Base-by-base conservation (phyloP, 768 basidiomycete species). In the Suillus variegatus region DNA sequence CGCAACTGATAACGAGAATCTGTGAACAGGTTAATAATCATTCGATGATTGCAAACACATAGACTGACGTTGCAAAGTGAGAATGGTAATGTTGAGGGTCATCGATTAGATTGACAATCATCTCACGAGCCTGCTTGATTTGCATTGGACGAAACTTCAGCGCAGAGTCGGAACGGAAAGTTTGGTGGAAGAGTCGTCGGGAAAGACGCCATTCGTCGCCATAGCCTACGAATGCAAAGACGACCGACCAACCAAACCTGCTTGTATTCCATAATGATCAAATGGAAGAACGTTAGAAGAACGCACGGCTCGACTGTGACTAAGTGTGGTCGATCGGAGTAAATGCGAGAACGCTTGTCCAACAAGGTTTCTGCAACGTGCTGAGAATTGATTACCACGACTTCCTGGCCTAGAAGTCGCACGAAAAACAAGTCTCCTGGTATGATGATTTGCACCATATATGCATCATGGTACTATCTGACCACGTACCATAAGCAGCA, bases 151-250 rank as follows among this genome's bases (percentile, higher is more conserved):
- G 69, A 56, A 74, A 76, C 4, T 64, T 65, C 3, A 60, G 43
- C 20, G 69, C 60, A 57, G 78, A 66, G 13, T 74, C 75, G 25
- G 75, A 67, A 57, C 79, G 76, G 65, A 81, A 80, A 63, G 75
- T 75, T 57, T 80, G 77, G 68, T 79, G 76, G 62, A 81, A 81
- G 40, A 72, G 66, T 52, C 75, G 73, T 54, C 80, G 71, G 65
- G 75, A 77, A 13, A 71, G 68, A 46, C 78, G 77, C 61, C 64
- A 64, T 25, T 64, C 28, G 14, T 64, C 64, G 4, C 49, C 28
- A 43, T 65, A 65, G 3, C 12, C 35, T n/a, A 18, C 13, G 14
- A 65, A 65, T 16, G 7, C 61, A 41, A 65, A 65, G 22, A 32
- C 41, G 25, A 36, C 13, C 32, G 7, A 44, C 61, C 61, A 62